Base-by-base conservation (phyloP, 345 rosid species). In the Moricandia arvensis region DNA sequence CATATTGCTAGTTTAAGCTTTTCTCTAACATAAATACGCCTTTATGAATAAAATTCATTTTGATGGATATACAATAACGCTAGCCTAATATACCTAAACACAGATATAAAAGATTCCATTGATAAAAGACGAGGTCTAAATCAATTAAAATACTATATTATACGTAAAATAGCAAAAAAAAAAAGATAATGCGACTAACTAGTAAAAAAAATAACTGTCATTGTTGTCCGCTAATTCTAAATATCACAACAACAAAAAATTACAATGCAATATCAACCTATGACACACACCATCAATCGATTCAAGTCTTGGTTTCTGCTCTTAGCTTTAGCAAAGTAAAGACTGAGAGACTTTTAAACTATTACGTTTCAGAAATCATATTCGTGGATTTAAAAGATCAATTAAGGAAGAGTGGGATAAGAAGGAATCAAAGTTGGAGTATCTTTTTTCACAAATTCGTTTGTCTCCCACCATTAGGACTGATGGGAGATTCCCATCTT, bases 381-480 rank as follows among this genome's bases (percentile, higher is more conserved):
- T 30, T 61, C n/a, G 7, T 51, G 63, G 11, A 10, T 47, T 17
- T 10, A 11, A 45, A 7, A 30, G 3, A 6, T 64, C 13, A 8
- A 12, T 41, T 3, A 37, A 18, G 59, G 59, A 57, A 66, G 26
- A 65, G 59, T 45, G 21, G 37, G 79, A 68, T 60, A 68, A 68
- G 58, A 75, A 60, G 63, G 74, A 27, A 68, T 68, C 74, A 4
- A 59, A 59, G 24, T 34, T 61, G 8, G 15, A 68, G 26, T 60
- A 34, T 1, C 5, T n/a, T 27, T 21, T 31, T 60, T 51, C 33
- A 68, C 18, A 35, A 60, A 34, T 61, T 75, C 7, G 45, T 51
- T 68, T 75, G 74, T 75, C 58, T 61, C 79, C 63, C 63, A 34
- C 0, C 55, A 59, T 24, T 59, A 47, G 29, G 62, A 75, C 74